Evolutionary conservation across 2,329 filamentous ascomycete species (phyloP).

Genomic region (Teratosphaeria zuluensis): DNA sequence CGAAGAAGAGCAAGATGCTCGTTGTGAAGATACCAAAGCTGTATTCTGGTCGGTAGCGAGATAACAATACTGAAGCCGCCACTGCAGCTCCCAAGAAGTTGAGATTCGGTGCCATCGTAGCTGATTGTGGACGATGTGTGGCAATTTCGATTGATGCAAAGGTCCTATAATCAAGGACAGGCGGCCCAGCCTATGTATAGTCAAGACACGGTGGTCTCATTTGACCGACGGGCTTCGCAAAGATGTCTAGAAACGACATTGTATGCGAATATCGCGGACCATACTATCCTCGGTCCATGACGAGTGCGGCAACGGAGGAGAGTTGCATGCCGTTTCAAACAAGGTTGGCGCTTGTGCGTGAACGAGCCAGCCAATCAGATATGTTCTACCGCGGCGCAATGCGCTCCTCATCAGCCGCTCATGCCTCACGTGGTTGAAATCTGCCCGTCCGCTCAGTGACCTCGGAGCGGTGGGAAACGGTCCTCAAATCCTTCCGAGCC

Average conservation of each 20-base stretch:
- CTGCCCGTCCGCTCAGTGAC: no score
- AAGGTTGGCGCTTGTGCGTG: background rate
- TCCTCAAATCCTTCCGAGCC: no score
- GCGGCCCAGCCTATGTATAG: background rate
- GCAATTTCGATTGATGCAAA: background rate
- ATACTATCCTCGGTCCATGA: background rate
- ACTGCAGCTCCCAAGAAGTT: slow-evolving; percentile 5
- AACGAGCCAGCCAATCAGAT: no score
- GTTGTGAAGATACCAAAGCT: slow-evolving; percentile 29
- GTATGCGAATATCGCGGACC: background rate
- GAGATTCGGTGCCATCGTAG: slow-evolving; percentile 3
- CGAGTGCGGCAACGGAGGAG: background rate
- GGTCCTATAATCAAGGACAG: background rate
- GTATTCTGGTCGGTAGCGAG: slow-evolving; percentile 25
- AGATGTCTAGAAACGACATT: background rate
- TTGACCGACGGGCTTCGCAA: background rate
- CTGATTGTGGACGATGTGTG: background rate
- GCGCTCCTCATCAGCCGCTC: no score
- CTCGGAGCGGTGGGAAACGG: no score
- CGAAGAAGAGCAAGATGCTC: slow-evolving; percentile 30
- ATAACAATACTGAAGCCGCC: slow-evolving; percentile 18
- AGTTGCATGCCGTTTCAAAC: background rate
- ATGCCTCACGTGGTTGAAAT: no score
- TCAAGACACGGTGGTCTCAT: background rate
- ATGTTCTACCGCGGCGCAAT: no score